Conservation (phyloP, 1,284 basidiomycete genomes). For the Cutaneotrichosporon cutaneum region DNA sequence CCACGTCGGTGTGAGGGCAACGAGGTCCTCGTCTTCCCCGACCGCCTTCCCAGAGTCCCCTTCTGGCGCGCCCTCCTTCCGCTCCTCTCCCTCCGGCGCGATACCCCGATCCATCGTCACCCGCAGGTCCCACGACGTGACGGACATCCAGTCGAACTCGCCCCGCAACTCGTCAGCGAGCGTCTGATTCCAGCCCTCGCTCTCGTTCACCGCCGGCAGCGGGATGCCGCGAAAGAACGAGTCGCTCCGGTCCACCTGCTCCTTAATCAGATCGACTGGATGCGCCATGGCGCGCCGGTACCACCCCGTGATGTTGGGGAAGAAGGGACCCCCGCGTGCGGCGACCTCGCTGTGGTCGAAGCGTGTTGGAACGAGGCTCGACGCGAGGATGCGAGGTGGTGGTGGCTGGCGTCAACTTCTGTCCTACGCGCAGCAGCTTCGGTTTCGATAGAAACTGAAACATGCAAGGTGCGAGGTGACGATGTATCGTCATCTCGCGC, state of each 20-base stretch:
- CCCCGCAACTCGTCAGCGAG: slow-evolving; percentile 38
- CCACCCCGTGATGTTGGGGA: slow-evolving; percentile 51
- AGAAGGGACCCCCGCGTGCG: slow-evolving; percentile 25
- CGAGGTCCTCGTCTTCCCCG: background rate
- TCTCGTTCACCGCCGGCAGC: slow-evolving; percentile 34
- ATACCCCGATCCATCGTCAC: slow-evolving; percentile 37
- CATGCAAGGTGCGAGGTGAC: too few relatives aligned
- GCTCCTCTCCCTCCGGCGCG: background rate
- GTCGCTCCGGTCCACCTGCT: slow-evolving; percentile 13
- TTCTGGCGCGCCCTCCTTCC: slow-evolving; percentile 43
- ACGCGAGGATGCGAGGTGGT: slow-evolving; percentile 29
- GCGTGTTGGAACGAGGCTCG: slow-evolving; percentile 33
- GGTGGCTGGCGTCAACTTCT: slow-evolving; percentile 33
- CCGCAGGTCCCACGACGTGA: slow-evolving; percentile 43
- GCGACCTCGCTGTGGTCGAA: slow-evolving; percentile 27
- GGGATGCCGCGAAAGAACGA: slow-evolving; percentile 34
- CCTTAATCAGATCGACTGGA: slow-evolving; percentile 23
- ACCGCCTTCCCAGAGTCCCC: slow-evolving; percentile 23
- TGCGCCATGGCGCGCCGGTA: slow-evolving; percentile 43
- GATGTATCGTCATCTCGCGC: too few relatives aligned
- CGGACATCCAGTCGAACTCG: slow-evolving; percentile 40
- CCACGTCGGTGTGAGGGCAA: slow-evolving; percentile 3
- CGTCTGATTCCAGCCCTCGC: slow-evolving; percentile 40
- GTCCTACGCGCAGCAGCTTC: too few relatives aligned
- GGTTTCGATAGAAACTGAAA: too few relatives aligned